Percentiles rank a stretch among this genome's conserved stretches.
Conservation (phyloP, 208 protist species). For the Zelonia costaricensis region DNA sequence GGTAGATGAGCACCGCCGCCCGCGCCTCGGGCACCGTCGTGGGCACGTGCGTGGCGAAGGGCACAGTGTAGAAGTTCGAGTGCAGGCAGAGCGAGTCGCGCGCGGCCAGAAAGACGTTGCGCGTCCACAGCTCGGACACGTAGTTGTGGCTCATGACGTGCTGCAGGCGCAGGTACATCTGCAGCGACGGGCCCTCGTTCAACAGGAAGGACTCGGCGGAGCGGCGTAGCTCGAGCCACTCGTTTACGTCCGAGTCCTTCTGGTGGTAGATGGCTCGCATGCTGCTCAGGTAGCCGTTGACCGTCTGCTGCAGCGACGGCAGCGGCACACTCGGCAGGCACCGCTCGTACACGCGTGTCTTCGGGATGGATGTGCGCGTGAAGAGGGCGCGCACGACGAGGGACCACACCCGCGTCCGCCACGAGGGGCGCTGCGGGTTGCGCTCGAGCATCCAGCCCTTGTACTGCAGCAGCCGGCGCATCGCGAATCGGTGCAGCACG, state of each 20-base stretch:
- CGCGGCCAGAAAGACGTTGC: slow-evolving; percentile 84
- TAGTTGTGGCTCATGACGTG: slow-evolving; percentile 67
- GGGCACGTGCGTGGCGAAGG: slow-evolving; percentile 53
- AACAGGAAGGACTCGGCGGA: slow-evolving; percentile 65
- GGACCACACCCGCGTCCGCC: slow-evolving; percentile 60
- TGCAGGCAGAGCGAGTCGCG: slow-evolving; percentile 79
- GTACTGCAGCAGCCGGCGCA: slow-evolving; percentile 71
- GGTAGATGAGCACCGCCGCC: slow-evolving; percentile 62
- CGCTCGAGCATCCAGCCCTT: slow-evolving; percentile 70
- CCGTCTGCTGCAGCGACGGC: slow-evolving; percentile 68
- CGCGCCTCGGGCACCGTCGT: slow-evolving; percentile 55
- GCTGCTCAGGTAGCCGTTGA: slow-evolving; percentile 61
- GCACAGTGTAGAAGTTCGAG: slow-evolving; percentile 90
- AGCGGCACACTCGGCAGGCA: slow-evolving; percentile 81
- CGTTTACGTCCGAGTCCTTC: slow-evolving; percentile 27
- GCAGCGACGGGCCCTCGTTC: slow-evolving; percentile 71
- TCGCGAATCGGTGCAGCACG: slow-evolving; percentile 62
- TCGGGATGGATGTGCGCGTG: slow-evolving; percentile 37
- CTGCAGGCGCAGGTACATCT: slow-evolving; percentile 75
- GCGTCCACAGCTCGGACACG: slow-evolving; percentile 89
- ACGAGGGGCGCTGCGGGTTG: slow-evolving; percentile 31
- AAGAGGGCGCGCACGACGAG: slow-evolving; percentile 57
- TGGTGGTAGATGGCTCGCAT: slow-evolving; percentile 54
- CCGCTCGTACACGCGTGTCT: slow-evolving; percentile 67
- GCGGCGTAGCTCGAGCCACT: slow-evolving; percentile 48